phyloP scores from a whole-genome alignment of 1,284 basidiomycete species.

The Amylostereum areolatum region DNA sequence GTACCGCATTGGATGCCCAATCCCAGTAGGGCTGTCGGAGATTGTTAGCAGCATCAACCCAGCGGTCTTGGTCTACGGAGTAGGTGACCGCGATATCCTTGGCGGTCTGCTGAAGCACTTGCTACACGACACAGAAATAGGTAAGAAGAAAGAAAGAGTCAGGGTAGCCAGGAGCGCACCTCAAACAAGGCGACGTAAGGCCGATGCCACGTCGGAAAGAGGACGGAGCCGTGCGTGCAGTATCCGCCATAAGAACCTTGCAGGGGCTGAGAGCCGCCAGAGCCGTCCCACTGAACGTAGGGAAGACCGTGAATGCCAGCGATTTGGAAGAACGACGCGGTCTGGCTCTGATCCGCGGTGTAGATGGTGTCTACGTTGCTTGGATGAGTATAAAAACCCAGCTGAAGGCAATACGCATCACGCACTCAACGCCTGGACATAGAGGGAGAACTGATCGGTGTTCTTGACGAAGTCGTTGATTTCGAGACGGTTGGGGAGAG shows the following conservation, averaged over 20 bases:
- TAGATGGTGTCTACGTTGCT: conserved; percentile 27
- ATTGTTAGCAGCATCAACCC: conserved; percentile 30
- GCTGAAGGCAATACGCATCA: background rate
- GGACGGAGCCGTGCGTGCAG: conserved; percentile 41
- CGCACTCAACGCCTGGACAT: conserved; percentile 39
- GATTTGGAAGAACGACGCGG: conserved; percentile 38
- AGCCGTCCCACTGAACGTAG: conserved; percentile 34
- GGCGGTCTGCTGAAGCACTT: conserved; percentile 36
- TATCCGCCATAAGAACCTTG: conserved; percentile 32
- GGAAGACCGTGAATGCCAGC: conserved; percentile 47
- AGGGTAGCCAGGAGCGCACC: conserved; percentile 23
- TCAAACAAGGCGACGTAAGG: conserved; percentile 46
- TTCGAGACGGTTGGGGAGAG: conserved; percentile 30
- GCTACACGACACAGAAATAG: conserved; percentile 21
- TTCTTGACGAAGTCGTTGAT: conserved; percentile 40
- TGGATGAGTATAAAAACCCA: background rate
- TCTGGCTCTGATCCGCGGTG: conserved; percentile 22
- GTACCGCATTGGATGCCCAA: conserved; percentile 39
- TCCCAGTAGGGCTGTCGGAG: conserved; percentile 48
- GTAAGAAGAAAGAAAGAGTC: background rate
- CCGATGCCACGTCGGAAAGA: conserved; percentile 51
- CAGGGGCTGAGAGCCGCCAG: conserved; percentile 19
- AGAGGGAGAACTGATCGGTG: conserved; percentile 39
- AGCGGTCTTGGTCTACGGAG: conserved; percentile 25
- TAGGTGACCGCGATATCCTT: conserved; percentile 34